These are phyloP conservation scores for Gyromitra esculenta DNA, from an alignment of 2,329 filamentous ascomycete species.

Conservation along the genomic window DNA sequence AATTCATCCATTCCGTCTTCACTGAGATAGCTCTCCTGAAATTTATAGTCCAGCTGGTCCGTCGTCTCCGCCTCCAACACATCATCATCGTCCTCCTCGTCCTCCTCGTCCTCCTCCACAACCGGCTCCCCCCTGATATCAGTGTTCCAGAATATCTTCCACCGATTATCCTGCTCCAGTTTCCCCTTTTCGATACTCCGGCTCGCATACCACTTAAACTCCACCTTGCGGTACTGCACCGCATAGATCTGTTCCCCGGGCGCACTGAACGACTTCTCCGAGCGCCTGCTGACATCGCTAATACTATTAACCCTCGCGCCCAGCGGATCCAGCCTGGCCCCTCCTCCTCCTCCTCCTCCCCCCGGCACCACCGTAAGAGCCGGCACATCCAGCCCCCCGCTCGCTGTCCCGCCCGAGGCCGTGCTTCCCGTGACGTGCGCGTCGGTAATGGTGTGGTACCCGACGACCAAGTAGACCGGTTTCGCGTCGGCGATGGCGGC, in stretches of 20 bases:
- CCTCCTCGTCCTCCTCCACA: neutral
- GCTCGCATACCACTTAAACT: conserved; percentile 42
- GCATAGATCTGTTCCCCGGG: conserved; percentile 49
- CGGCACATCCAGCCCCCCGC: neutral
- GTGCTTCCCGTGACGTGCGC: neutral
- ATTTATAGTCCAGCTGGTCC: conserved; percentile 21
- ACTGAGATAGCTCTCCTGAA: conserved; percentile 8
- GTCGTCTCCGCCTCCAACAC: conserved; percentile 32
- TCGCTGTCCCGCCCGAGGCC: neutral
- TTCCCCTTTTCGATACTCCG: conserved; percentile 25
- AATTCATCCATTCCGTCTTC: conserved; percentile 28
- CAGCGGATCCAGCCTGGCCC: neutral
- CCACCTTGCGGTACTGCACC: conserved; percentile 45
- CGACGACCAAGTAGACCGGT: conserved; percentile 28
- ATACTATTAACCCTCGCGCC: conserved; percentile 6
- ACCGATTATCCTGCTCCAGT: conserved; percentile 43
- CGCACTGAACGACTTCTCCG: conserved; percentile 20
- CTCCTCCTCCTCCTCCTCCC: neutral
- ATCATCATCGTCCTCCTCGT: conserved; percentile 25
- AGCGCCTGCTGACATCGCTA: neutral
- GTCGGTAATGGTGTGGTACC: conserved; percentile 31
- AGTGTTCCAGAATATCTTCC: conserved; percentile 32
- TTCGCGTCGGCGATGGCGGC: neutral
- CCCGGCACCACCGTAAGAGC: neutral
- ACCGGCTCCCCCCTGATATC: neutral